phyloP scores from a whole-genome alignment of 106 monocot genomes.

The Apostasia ramifera region DNA sequence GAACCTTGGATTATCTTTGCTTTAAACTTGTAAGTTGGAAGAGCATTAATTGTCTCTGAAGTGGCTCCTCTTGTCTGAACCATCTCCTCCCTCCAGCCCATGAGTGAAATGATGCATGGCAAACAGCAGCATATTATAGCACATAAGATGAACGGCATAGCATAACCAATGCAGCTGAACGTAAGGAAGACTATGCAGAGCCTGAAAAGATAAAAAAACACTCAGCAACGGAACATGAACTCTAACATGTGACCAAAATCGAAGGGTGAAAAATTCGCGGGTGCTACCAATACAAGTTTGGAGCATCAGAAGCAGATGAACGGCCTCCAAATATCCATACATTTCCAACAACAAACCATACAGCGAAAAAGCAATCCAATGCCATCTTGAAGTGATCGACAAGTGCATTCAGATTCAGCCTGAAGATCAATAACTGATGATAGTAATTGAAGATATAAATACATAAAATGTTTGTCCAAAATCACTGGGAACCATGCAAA shows the following conservation, averaged over 20 bases:
- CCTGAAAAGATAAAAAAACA: constrained; percentile 13
- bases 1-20: constrained; percentile 4
- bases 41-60: constrained; percentile 27
- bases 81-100: constrained; percentile 38
- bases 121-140: constrained; percentile 44
- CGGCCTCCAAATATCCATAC: constrained; percentile 50
- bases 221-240: neutral
- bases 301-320: constrained; percentile 36
- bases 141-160: constrained; percentile 46
- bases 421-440: neutral
- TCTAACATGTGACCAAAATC: neutral
- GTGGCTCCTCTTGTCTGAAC: constrained; percentile 31
- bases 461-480: too few species aligned
- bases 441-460: too few species aligned
- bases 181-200: constrained; percentile 32
- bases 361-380: constrained; percentile 47
- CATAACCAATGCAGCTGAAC: constrained; percentile 44
- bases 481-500: too few species aligned
- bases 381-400: constrained; percentile 28
- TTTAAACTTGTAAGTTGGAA: constrained; percentile 34
- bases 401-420: neutral
- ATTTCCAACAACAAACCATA: constrained; percentile 54
- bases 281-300: constrained; percentile 48
- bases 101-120: constrained; percentile 41
- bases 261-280: neutral